Conservation (phyloP, 2,329 filamentous ascomycete species). For the Ilyonectria sp. region DNA sequence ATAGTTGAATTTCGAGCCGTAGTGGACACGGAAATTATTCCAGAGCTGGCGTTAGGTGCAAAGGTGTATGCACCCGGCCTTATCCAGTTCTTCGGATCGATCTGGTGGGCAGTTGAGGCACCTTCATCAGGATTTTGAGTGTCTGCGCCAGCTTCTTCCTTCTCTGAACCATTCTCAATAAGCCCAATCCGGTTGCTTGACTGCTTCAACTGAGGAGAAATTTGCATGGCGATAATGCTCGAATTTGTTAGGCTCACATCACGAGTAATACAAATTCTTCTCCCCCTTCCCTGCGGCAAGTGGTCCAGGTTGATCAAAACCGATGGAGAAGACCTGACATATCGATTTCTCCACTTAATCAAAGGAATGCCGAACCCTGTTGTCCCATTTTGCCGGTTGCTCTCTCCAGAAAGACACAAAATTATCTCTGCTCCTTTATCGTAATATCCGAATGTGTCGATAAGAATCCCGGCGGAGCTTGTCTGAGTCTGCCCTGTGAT, state of each 20-base stretch:
- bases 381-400: no score
- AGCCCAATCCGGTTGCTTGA: background rate
- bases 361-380: background rate
- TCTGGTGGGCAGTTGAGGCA: background rate
- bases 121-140: background rate
- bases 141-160: background rate
- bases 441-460: background rate
- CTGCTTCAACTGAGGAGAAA: background rate
- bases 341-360: background rate
- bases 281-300: background rate
- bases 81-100: background rate
- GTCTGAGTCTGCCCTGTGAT: background rate
- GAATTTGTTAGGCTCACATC: background rate
- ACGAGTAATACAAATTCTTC: slow-evolving; percentile 3
- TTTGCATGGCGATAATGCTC: background rate
- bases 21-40: background rate
- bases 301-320: background rate
- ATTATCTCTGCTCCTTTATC: background rate
- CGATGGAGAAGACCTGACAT: background rate
- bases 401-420: background rate
- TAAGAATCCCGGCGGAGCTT: background rate
- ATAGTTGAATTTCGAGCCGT: background rate
- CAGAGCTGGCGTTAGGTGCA: background rate
- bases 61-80: background rate
- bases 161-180: background rate